Conservation (phyloP, 2,329 filamentous ascomycete genomes). For the Rhynchosporium agropyri region DNA sequence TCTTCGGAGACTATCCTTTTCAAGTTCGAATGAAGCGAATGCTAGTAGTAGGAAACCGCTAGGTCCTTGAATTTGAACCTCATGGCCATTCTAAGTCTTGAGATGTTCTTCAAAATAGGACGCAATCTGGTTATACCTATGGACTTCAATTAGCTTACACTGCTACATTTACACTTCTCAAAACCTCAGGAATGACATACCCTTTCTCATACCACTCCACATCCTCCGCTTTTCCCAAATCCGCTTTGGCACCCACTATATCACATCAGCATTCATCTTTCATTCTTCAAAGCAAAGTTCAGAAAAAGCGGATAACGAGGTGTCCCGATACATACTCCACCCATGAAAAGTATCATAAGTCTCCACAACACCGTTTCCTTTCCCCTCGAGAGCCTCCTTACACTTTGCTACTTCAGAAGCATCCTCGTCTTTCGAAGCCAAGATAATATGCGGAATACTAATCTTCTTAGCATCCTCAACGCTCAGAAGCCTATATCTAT, state of each 20-base stretch:
- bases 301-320: too few species aligned
- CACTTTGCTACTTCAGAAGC: conserved; percentile 47
- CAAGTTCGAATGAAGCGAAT: too few species aligned
- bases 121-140: conserved; percentile 33
- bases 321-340: conserved; percentile 23
- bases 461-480: conserved; percentile 48
- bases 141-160: neutral
- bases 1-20: too few species aligned
- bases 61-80: too few species aligned
- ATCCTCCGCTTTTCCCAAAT: conserved; percentile 50
- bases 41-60: too few species aligned
- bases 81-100: conserved; percentile 9
- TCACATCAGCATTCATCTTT: conserved; percentile 45
- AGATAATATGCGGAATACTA: conserved; percentile 51
- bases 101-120: conserved; percentile 31
- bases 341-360: conserved; percentile 36
- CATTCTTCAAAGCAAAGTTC: conserved; percentile 40
- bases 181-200: conserved; percentile 38
- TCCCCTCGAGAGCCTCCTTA: conserved; percentile 46
- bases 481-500: conserved; percentile 25
- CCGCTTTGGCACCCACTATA: conserved; percentile 57
- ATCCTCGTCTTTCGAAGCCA: conserved; percentile 54
- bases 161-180: neutral
- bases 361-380: conserved; percentile 43
- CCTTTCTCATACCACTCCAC: conserved; percentile 52